Evolutionary conservation across 345 rosid genomes (phyloP).

Genomic region (Citrus trifoliata): DNA sequence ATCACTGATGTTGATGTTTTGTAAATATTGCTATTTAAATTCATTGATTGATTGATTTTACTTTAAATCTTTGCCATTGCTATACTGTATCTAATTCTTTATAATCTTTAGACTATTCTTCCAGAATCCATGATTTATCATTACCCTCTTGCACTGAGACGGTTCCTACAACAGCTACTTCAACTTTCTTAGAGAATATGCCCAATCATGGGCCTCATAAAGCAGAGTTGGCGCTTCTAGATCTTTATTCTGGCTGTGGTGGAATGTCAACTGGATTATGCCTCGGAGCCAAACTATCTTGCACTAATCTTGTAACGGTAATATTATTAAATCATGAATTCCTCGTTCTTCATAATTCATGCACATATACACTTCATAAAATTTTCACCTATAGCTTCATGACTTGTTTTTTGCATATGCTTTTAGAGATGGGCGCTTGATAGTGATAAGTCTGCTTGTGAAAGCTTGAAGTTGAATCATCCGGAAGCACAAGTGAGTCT

Average conservation of each 20-base stretch:
- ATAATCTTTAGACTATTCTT: slow-evolving; percentile 37
- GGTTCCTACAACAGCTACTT: slow-evolving; percentile 15
- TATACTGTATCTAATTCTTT: slow-evolving; percentile 5
- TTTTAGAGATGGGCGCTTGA: slow-evolving; percentile 92
- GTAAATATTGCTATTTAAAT: not conserved
- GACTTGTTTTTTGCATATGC: slow-evolving; percentile 19
- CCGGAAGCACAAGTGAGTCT: slow-evolving; percentile 65
- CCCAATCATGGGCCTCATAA: slow-evolving; percentile 30
- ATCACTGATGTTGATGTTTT: not conserved
- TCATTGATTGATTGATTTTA: not conserved
- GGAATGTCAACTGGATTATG: slow-evolving; percentile 96
- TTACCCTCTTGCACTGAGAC: slow-evolving; percentile 20
- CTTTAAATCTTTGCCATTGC: not conserved
- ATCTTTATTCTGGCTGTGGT: slow-evolving; percentile 94
- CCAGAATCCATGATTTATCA: slow-evolving; percentile 19
- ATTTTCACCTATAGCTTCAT: slow-evolving; percentile 10
- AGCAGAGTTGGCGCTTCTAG: slow-evolving; percentile 56
- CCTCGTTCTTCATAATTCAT: slow-evolving; percentile 4
- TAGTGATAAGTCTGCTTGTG: slow-evolving; percentile 59
- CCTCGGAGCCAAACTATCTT: slow-evolving; percentile 81
- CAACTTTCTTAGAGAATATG: slow-evolving; percentile 20
- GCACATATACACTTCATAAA: slow-evolving; percentile 7
- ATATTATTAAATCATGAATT: slow-evolving; percentile 22
- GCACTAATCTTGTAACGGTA: slow-evolving; percentile 77
- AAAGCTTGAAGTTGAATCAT: slow-evolving; percentile 86